These are phyloP conservation scores for Neonectria punicea DNA, from an alignment of 2,329 filamentous ascomycete genomes.

Conservation along the genomic window DNA sequence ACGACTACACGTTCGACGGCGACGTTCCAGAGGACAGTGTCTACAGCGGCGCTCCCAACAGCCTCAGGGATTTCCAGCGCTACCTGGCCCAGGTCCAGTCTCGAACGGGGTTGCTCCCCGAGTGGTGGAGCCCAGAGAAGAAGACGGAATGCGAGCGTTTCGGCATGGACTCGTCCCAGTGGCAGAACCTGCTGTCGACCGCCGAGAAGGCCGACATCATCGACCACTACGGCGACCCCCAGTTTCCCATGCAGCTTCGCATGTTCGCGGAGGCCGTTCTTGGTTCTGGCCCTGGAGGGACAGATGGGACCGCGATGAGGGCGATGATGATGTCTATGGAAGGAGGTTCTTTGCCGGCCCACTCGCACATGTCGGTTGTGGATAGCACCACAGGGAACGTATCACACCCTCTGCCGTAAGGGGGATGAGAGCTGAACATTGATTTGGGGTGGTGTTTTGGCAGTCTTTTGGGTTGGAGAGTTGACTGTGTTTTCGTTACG, in stretches of 20 bases:
- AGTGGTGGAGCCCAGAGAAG: constrained; percentile 57
- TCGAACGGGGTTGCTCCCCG: constrained; percentile 49
- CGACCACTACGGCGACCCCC: constrained; percentile 54
- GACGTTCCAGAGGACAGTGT: constrained; percentile 43
- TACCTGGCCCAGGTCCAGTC: constrained; percentile 49
- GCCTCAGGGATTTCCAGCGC: constrained; percentile 47
- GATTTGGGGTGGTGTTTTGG: neutral
- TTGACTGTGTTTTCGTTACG: neutral
- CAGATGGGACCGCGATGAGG: constrained; percentile 39
- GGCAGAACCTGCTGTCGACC: constrained; percentile 33
- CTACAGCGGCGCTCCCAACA: constrained; percentile 39
- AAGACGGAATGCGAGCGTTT: constrained; percentile 49
- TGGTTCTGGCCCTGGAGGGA: constrained; percentile 44
- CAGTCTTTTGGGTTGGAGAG: neutral
- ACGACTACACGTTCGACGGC: constrained; percentile 46
- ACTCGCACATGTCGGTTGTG: neutral
- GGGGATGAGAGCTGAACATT: neutral
- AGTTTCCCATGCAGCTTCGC: constrained; percentile 61
- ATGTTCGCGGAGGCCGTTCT: constrained; percentile 58
- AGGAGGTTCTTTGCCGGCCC: neutral
- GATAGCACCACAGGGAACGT: constrained; percentile 1
- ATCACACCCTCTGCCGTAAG: neutral
- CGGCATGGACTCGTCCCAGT: constrained; percentile 44
- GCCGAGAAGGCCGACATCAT: constrained; percentile 51
- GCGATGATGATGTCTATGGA: constrained; percentile 40